Conservation (phyloP, 2,329 filamentous ascomycete species). For the Malbranchea zuffiana region DNA sequence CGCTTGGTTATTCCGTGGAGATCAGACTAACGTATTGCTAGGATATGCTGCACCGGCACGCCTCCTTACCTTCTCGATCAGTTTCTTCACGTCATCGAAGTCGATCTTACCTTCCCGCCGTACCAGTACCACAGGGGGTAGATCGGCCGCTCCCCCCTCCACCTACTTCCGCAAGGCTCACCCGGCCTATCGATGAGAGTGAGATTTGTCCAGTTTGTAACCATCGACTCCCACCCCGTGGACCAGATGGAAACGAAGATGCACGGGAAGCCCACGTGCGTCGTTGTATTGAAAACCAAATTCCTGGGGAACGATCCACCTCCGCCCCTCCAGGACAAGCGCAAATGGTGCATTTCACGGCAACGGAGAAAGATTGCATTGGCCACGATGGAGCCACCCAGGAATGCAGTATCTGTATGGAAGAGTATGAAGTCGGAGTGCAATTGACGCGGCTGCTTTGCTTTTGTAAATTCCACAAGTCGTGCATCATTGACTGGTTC, state of each 20-base stretch:
- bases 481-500: constrained; percentile 52
- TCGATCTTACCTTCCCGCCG: constrained; percentile 1
- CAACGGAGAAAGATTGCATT: constrained; percentile 54
- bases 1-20: neutral
- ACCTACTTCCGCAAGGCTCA: constrained; percentile 15
- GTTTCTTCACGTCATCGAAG: constrained; percentile 8
- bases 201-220: constrained; percentile 41
- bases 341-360: constrained; percentile 40
- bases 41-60: constrained; percentile 5
- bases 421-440: constrained; percentile 52
- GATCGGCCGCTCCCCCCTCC: constrained; percentile 13
- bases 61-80: neutral
- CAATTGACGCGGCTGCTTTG: constrained; percentile 51
- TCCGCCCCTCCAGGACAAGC: constrained; percentile 12
- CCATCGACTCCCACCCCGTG: constrained; percentile 29
- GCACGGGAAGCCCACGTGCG: constrained; percentile 37
- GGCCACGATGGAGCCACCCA: constrained; percentile 42
- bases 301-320: constrained; percentile 8
- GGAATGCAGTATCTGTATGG: constrained; percentile 55
- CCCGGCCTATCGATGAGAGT: constrained; percentile 27
- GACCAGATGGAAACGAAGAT: constrained; percentile 28
- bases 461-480: constrained; percentile 53
- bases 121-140: neutral
- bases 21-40: neutral
- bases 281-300: constrained; percentile 33